Conservation (phyloP, 305 asterid genomes). For the Salvia sclarea region DNA sequence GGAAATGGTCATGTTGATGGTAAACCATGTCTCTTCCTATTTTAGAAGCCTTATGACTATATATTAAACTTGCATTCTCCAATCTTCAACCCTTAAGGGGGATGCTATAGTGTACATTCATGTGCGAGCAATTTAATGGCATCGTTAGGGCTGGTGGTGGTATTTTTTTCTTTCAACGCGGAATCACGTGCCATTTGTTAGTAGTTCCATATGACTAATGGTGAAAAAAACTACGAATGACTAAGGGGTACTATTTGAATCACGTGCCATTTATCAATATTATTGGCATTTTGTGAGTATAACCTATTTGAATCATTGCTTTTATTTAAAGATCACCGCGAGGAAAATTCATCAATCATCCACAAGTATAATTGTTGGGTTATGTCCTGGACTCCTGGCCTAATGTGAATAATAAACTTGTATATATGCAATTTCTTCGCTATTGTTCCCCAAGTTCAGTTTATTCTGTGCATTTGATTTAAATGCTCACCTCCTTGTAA, state of each 20-base stretch:
- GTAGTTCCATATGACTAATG: neutral
- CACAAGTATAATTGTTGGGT: neutral
- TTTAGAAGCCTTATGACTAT: slow-evolving; percentile 23
- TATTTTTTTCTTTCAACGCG: neutral
- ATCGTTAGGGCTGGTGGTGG: slow-evolving; percentile 9
- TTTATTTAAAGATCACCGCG: slow-evolving; percentile 23
- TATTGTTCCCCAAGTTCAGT: slow-evolving; percentile 10
- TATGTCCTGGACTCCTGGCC: slow-evolving; percentile 8
- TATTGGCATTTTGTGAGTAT: neutral
- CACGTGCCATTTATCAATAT: neutral
- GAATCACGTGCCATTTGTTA: slow-evolving; percentile 11
- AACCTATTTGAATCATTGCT: slow-evolving; percentile 6
- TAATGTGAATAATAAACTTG: neutral
- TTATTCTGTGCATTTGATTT: slow-evolving; percentile 8
- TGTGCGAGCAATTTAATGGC: slow-evolving; percentile 16
- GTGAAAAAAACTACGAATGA: neutral
- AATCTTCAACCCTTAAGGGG: slow-evolving; percentile 7
- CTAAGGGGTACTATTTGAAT: neutral
- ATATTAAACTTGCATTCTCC: slow-evolving; percentile 15
- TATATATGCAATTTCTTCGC: neutral
- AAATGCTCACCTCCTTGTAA: neutral
- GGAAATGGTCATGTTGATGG: slow-evolving; percentile 24
- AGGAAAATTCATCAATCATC: neutral
- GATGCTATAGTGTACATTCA: no score
- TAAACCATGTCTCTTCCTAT: slow-evolving; percentile 21